Evolutionary conservation across 768 basidiomycete species (phyloP).

Genomic region (Boletus eberwhitei): DNA sequence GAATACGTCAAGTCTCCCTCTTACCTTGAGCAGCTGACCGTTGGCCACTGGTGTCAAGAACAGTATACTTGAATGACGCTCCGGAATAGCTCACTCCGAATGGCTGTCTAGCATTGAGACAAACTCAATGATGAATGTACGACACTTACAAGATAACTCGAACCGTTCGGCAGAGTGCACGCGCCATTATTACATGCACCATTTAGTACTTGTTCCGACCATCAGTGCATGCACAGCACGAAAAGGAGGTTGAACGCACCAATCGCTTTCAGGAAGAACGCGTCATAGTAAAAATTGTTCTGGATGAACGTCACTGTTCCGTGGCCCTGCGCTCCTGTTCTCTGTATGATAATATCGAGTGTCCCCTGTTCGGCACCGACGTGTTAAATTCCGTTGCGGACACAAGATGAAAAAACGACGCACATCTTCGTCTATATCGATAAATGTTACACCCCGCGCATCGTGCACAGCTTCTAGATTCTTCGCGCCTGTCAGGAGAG

Average conservation of each 20-base stretch:
- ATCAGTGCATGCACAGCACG: slow-evolving; percentile 1
- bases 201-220: slow-evolving; percentile 64
- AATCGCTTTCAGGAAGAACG: slow-evolving; percentile 96
- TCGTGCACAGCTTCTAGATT: slow-evolving; percentile 67
- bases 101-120: slow-evolving; percentile 48
- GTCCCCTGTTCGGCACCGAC: slow-evolving; percentile 56
- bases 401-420: slow-evolving; percentile 29
- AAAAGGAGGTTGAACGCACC: slow-evolving; percentile 45
- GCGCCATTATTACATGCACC: slow-evolving; percentile 86
- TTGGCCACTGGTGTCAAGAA: slow-evolving; percentile 84
- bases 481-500: slow-evolving; percentile 56
- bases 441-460: slow-evolving; percentile 71
- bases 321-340: slow-evolving; percentile 63
- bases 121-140: background rate
- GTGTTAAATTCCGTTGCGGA: background rate
- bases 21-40: slow-evolving; percentile 88
- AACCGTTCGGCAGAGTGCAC: slow-evolving; percentile 63
- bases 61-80: slow-evolving; percentile 95
- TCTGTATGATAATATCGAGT: slow-evolving; percentile 88
- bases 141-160: slow-evolving; percentile 70
- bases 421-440: slow-evolving; percentile 97
- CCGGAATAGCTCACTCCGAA: slow-evolving; percentile 94
- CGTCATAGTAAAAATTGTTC: slow-evolving; percentile 98
- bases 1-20: slow-evolving; percentile 4
- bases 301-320: slow-evolving; percentile 79